Evolutionary conservation across 495 filamentous ascomycete species (phyloP), one percentile per base, ranked within the genome.

Genomic region (Penicillium coprophilum): DNA sequence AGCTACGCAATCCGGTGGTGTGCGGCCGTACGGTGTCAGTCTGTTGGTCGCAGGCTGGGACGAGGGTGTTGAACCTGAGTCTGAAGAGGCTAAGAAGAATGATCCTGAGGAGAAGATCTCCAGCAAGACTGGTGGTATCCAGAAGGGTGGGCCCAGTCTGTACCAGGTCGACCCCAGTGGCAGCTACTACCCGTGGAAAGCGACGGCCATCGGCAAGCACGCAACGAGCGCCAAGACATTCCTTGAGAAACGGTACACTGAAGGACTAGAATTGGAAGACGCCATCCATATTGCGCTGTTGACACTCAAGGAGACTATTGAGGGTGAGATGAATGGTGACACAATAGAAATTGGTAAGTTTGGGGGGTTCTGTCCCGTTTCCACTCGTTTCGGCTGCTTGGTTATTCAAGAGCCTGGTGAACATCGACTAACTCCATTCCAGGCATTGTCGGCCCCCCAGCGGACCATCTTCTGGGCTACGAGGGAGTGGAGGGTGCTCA

Each of bases 161-260:
- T 98, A 98, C 77, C 94, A 98, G 78, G 94, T 98, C 53, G 94
- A 98, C 77, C 94, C 94, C 10, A 92, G 88, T 57, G 94, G 94
- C 45, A 92, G 87, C 69, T 97, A 98, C 68, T 98, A 97, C 75
- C 94, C 94, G 21, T 98, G 94, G 94, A 97, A 98, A 80, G 94
- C 94, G 49, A 98, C 95, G 59, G 94, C 94, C 41, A 98, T 98
- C 67, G 94, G 95, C 57, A 97, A 97, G 84, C 96, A 91, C 67
- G 94, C 94, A 30, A 97, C 94, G 17, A 94, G 89, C 62, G 94
- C 94, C 46, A 98, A 98, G 80, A 98, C 94, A 2, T 98, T 97
- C 78, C 77, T 98, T 65, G 94, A 98, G 83, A 98, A 98, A 84
- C 80, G 94, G 72, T 97, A 97, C 73, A 95, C 91, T 1, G 94